A percentile compares a stretch with the other conserved stretches of the same genome.
These are phyloP conservation scores for Rhododendron mucronatum DNA, from an alignment of 148 eudicot species.

Conservation along the genomic window DNA sequence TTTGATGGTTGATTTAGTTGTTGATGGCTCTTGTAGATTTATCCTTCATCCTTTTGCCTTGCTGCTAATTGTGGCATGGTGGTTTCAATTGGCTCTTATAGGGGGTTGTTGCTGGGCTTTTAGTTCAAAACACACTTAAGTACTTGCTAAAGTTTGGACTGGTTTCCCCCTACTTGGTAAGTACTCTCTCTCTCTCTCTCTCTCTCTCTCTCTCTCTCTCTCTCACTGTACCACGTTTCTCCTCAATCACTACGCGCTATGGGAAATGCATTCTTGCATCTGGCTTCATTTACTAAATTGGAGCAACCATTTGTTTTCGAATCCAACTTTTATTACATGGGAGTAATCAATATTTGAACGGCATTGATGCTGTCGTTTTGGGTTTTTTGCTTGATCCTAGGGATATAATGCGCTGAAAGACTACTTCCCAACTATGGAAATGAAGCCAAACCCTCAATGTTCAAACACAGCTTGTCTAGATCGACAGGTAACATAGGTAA, in stretches of 20 bases:
- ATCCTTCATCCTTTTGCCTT: not conserved
- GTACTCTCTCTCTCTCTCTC: not conserved
- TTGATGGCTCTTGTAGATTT: not conserved
- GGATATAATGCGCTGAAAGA: conserved; percentile 94
- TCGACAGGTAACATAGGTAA: conserved; percentile 81
- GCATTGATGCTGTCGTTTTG: not conserved
- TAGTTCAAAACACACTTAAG: conserved; percentile 90
- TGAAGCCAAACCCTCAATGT: conserved; percentile 95
- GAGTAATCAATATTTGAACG: not conserved
- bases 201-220: not conserved
- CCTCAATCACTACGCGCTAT: not conserved
- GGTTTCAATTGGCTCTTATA: conserved; percentile 25
- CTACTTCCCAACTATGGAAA: conserved; percentile 91
- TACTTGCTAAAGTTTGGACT: conserved; percentile 82
- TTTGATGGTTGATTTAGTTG: not conserved
- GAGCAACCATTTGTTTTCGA: not conserved
- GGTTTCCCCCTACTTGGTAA: conserved; percentile 84
- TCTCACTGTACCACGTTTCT: not conserved
- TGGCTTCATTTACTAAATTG: not conserved
- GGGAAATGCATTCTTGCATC: not conserved
- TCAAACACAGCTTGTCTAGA: conserved; percentile 83
- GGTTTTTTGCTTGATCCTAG: conserved; percentile 30
- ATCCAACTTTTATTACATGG: not conserved
- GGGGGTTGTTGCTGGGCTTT: conserved; percentile 98
- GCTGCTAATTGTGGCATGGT: conserved; percentile 5